phyloP scores from a whole-genome alignment of 2,329 filamentous ascomycete genomes.

The Furcasterigmium furcatum region DNA sequence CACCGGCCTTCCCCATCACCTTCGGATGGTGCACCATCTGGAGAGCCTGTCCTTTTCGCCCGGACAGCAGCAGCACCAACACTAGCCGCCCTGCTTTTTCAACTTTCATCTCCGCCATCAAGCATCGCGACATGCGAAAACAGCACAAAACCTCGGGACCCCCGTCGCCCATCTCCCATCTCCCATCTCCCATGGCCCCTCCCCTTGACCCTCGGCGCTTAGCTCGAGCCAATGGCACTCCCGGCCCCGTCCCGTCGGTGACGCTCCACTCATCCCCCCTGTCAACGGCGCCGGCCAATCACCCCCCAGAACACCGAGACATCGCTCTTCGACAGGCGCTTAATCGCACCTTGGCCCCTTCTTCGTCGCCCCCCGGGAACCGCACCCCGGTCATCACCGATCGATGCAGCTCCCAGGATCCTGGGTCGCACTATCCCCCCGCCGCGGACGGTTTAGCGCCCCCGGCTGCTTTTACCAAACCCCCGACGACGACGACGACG shows the following conservation, averaged over 20 bases:
- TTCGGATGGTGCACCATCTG: too few relatives aligned
- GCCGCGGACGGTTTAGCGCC: slow-evolving; percentile 2
- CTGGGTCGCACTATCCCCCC: slow-evolving; percentile 11
- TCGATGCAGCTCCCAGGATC: slow-evolving; percentile 15
- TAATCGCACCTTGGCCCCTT: neutral
- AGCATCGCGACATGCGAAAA: neutral
- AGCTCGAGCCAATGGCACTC: slow-evolving; percentile 8
- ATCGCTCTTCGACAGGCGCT: slow-evolving; percentile 9
- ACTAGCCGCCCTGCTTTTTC: neutral
- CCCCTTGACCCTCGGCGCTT: slow-evolving; percentile 8
- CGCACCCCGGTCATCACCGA: slow-evolving; percentile 1
- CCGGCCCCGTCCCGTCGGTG: slow-evolving; percentile 5
- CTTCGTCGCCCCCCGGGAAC: neutral
- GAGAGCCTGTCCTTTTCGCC: too few relatives aligned
- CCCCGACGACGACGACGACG: neutral
- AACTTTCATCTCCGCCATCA: neutral
- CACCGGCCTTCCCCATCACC: too few relatives aligned
- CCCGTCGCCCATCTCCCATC: neutral
- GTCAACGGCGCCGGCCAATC: slow-evolving; percentile 6
- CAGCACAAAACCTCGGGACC: neutral
- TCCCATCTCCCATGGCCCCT: neutral
- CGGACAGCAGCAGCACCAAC: neutral
- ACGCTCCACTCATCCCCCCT: slow-evolving; percentile 2
- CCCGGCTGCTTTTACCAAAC: slow-evolving; percentile 7
- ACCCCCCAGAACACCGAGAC: neutral